Evolutionary conservation across 805 yeast species (phyloP), one percentile per base, ranked within the genome.

Genomic region (Hanseniaspora meyeri): DNA sequence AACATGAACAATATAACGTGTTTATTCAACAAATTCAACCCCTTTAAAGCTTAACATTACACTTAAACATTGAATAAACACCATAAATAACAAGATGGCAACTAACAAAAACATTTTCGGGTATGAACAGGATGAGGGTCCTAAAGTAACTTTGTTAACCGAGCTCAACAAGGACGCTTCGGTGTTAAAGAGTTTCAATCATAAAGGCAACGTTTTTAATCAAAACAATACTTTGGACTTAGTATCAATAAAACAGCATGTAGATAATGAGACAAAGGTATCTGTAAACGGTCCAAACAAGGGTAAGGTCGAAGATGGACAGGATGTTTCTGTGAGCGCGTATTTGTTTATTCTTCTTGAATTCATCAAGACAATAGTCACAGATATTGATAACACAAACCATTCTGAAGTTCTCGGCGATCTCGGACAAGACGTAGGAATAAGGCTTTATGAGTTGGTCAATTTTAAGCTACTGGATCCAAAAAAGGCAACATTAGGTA

Each of bases 391-490:
- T 17, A 75, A 86, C 19, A 20, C 20, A 51, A 90, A 87, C 60
- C 70, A 82, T 52, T 86, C 81, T 63, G 62, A 72, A 12, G 70
- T 82, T 57, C 74, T 88, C 51, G 83, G 80, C 62, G 79, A 79
- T n/a, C 69, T 85, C 48, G 96, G 96, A 1, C 83, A 83, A 63
- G 79, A 78, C 54, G 77, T 89, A 46, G 96, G 96, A 4, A 76
- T 77, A 57, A 77, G 85, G 57, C 74, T 79, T 60, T 68, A 86
- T 38, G 96, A 89, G 66, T 71, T 88, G 57, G 60, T 69, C 34
- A 68, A 67, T 40, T 64, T 66, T 19, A 63, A 70, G 47, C 64
- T 66, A 11, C 65, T 70, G 1, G 57, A 66, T 8, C 62, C 66
- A 1, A 59, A 66, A 19, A 55, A 59, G 24, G 60, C 60, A 19